Conservation (phyloP, 306 rosid genomes). For the Gillenia trifoliata region DNA sequence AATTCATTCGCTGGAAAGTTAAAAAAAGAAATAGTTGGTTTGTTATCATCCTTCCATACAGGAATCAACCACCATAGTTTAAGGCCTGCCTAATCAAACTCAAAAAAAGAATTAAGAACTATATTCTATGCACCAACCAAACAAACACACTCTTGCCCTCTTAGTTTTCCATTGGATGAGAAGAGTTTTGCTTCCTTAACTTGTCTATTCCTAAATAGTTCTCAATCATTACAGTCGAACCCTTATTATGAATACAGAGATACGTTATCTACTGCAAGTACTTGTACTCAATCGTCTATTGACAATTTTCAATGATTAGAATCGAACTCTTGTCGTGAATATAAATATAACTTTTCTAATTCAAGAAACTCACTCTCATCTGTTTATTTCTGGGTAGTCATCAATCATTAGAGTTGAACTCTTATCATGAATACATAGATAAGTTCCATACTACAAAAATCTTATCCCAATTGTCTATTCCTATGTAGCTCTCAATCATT, state of each 20-base stretch:
- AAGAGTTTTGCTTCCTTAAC: background rate
- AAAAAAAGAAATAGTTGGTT: background rate
- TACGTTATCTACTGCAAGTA: background rate
- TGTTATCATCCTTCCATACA: constrained; percentile 9
- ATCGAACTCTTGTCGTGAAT: too few relatives aligned
- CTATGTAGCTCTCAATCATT: background rate
- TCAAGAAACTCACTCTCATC: too few relatives aligned
- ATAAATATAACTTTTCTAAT: too few relatives aligned
- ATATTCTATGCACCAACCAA: background rate
- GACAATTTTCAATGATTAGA: too few relatives aligned
- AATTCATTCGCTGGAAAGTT: constrained; percentile 4
- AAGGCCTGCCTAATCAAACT: background rate
- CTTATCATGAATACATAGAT: too few relatives aligned
- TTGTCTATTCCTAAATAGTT: background rate
- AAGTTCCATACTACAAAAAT: too few relatives aligned
- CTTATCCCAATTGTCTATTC: too few relatives aligned
- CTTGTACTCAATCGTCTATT: too few relatives aligned
- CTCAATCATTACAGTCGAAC: too few relatives aligned
- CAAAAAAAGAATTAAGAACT: background rate
- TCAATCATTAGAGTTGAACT: too few relatives aligned
- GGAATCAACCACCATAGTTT: constrained; percentile 8
- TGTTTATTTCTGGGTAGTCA: too few relatives aligned
- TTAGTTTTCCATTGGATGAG: background rate
- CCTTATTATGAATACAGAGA: background rate
- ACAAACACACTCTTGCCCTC: background rate